phyloP scores from a whole-genome alignment of 2,329 filamentous ascomycete species.

The Graphilbum fragrans region DNA sequence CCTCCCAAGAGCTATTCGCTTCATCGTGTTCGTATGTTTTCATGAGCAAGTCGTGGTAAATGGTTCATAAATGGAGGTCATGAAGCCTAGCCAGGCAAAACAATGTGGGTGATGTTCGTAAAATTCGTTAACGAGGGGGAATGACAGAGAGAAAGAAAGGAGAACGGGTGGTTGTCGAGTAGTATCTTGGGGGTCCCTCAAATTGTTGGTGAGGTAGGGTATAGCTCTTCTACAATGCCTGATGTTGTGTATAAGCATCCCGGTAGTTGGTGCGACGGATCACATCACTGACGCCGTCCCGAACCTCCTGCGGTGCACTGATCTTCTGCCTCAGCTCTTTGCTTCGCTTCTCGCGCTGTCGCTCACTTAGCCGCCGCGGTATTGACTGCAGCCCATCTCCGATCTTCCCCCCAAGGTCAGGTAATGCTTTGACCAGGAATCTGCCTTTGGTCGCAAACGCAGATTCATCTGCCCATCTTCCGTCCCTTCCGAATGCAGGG shows the following conservation, averaged over 20 bases:
- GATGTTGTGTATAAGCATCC: conserved; percentile 13
- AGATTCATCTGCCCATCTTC: background rate
- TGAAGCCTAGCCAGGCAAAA: no score
- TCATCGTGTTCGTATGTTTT: background rate
- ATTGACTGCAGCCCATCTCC: conserved; percentile 39
- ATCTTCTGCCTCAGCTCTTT: conserved; percentile 48
- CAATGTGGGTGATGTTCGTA: no score
- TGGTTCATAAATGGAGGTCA: background rate
- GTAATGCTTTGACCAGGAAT: conserved; percentile 9
- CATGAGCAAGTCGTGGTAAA: background rate
- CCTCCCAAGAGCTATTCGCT: background rate
- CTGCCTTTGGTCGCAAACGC: background rate
- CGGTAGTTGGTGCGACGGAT: conserved; percentile 32
- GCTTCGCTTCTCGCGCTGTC: conserved; percentile 43
- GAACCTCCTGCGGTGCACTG: conserved; percentile 43
- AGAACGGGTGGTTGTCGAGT: no score
- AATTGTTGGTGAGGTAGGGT: background rate
- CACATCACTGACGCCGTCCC: conserved; percentile 46
- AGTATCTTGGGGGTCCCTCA: no score
- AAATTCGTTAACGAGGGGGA: no score
- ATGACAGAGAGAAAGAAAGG: no score
- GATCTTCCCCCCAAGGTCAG: conserved; percentile 31
- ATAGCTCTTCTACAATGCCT: background rate
- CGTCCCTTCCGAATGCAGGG: conserved; percentile 1
- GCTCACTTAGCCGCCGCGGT: conserved; percentile 43